phyloP scores from a whole-genome alignment of 1,139 yeast species.

The Dujonia santamariae region DNA sequence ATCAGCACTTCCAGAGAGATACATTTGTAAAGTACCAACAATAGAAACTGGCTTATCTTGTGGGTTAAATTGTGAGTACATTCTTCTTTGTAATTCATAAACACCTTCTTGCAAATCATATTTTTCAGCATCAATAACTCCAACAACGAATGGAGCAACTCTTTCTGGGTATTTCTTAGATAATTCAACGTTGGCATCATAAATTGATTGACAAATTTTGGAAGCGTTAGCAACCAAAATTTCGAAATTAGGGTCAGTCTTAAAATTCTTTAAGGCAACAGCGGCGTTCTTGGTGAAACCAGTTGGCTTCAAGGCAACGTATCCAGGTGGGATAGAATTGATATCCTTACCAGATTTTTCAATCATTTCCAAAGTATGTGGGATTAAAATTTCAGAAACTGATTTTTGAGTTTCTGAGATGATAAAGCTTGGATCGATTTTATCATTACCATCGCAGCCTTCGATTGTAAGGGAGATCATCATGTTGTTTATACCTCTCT shows the following conservation, averaged over 20 bases:
- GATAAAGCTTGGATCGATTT: slow-evolving; percentile 61
- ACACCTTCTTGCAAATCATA: slow-evolving; percentile 86
- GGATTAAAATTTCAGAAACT: slow-evolving; percentile 66
- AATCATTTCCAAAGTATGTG: slow-evolving; percentile 59
- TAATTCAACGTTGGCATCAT: slow-evolving; percentile 50
- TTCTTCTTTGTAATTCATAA: slow-evolving; percentile 81
- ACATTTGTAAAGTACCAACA: slow-evolving; percentile 93
- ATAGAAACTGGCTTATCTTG: slow-evolving; percentile 58
- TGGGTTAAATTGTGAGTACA: slow-evolving; percentile 73
- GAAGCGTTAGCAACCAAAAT: slow-evolving; percentile 65
- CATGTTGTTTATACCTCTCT: slow-evolving; percentile 86
- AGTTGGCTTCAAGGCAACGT: slow-evolving; percentile 91
- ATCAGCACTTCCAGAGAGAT: slow-evolving; percentile 66
- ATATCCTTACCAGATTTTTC: slow-evolving; percentile 43
- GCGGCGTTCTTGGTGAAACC: slow-evolving; percentile 82
- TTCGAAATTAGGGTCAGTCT: slow-evolving; percentile 50
- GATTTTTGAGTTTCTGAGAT: slow-evolving; percentile 67
- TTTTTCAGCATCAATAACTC: slow-evolving; percentile 92
- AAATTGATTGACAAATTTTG: slow-evolving; percentile 52
- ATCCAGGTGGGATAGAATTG: slow-evolving; percentile 71
- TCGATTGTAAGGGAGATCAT: slow-evolving; percentile 92
- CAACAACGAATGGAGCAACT: slow-evolving; percentile 77
- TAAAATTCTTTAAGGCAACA: slow-evolving; percentile 62
- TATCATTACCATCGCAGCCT: slow-evolving; percentile 75
- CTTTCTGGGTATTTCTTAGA: slow-evolving; percentile 58